Evolutionary conservation across 108 stramenopile genomes (phyloP), one percentile per base, ranked within the genome.

Genomic region (Skeletonema costatum): DNA sequence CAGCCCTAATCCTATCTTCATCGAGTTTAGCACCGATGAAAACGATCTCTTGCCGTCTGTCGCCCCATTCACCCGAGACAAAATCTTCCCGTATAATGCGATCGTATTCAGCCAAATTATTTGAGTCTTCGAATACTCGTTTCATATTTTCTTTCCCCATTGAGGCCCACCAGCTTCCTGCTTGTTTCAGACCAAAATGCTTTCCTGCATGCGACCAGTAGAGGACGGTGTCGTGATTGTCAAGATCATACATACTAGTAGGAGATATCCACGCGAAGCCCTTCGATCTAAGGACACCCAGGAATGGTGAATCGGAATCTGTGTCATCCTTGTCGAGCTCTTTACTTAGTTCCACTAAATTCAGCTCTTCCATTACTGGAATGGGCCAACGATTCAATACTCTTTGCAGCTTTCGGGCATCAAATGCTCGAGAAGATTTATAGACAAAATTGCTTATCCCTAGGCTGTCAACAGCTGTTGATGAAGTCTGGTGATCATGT

Each of bases 261-360:
- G 93, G 93, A 30, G 94, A 92, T 63, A 97, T 81, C 98, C 98
- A 98, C 64, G 89, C 83, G 73, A 98, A 98, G 8, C 98, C 98
- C 80, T 98, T 98, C 60, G 86, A 87, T 5, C 98, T 84, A 31
- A 98, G 63, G 1, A 98, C 85, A 42, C 90, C 90, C 14, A 78
- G 48, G 73, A 94, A 89, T 1, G 83, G 21, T 14, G 63, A 38
- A 35, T 35, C 38, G 7, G 33, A 17, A 17, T 70, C 39, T 30
- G 51, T 32, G 17, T 78, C 82, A 61, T 65, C 75, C 56, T 70
- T 19, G 29, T 53, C 75, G 29, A 78, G 13, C 32, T 72, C 76
- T 21, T 62, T 60, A 6, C 46, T 39, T n/a, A 92, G 36, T 44
- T 86, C 51, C 12, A 42, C 70, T 10, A 88, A 64, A 60, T 91